Percentiles rank a stretch among this genome's conserved stretches.
Evolutionary conservation across 169 alveolate genomes (phyloP).

Genomic region (Neospora caninum): DNA sequence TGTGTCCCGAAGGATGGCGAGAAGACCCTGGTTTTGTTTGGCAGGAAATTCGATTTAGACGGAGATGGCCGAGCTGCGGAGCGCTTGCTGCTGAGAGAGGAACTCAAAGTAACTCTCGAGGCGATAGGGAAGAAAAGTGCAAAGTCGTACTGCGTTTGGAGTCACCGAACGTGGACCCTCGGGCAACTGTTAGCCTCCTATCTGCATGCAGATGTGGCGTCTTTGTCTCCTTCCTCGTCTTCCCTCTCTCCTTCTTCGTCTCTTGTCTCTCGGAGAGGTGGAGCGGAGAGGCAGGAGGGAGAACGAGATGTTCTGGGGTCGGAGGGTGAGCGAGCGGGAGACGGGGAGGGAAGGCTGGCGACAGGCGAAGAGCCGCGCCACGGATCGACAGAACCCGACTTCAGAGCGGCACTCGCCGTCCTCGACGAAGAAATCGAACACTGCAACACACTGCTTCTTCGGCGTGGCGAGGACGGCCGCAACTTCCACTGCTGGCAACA

Average conservation of each 20-base stretch:
- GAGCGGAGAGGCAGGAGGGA: neutral
- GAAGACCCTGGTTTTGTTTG: no score
- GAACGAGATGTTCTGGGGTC: conserved; percentile 5
- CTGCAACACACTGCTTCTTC: neutral
- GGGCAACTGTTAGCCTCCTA: neutral
- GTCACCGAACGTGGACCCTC: conserved; percentile 43
- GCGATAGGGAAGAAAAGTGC: neutral
- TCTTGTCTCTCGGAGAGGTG: neutral
- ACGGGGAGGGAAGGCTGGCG: neutral
- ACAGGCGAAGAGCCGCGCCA: neutral
- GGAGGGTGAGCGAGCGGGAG: neutral
- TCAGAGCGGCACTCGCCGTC: neutral
- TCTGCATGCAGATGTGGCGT: neutral
- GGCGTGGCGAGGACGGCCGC: conserved; percentile 26
- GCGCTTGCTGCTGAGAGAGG: conserved; percentile 7
- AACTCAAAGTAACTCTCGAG: neutral
- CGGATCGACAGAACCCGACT: neutral
- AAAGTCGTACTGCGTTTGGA: conserved; percentile 59
- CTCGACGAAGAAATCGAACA: neutral
- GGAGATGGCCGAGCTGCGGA: neutral
- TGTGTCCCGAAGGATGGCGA: no score
- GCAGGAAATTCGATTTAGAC: no score
- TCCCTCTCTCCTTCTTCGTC: neutral
- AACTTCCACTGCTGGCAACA: conserved; percentile 65
- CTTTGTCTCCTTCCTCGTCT: neutral